phyloP scores from a whole-genome alignment of 2,329 filamentous ascomycete genomes.

The Ophiostoma ulmi region DNA sequence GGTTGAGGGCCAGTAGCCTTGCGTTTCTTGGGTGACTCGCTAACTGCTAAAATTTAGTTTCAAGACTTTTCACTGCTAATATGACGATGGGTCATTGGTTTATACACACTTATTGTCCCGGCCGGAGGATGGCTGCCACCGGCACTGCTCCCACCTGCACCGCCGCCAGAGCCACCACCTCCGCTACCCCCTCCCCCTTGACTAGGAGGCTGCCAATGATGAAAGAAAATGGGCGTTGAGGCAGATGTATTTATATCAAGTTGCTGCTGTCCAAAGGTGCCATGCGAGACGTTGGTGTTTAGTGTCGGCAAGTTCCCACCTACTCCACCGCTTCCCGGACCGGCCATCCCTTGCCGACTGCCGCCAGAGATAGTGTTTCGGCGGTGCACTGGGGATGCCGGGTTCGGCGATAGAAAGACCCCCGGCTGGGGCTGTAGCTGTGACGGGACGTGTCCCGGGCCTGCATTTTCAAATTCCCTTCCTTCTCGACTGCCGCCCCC shows the following conservation, averaged over 20 bases:
- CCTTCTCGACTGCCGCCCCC: slow-evolving; percentile 35
- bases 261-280: slow-evolving; percentile 50
- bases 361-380: slow-evolving; percentile 11
- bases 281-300: slow-evolving; percentile 43
- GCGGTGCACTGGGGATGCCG: slow-evolving; percentile 39
- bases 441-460: slow-evolving; percentile 22
- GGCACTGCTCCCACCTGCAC: slow-evolving; percentile 1
- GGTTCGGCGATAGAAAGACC: slow-evolving; percentile 41
- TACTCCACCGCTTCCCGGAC: slow-evolving; percentile 17
- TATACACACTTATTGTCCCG: neutral
- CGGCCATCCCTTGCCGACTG: slow-evolving; percentile 18
- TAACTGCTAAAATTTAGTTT: neutral
- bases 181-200: slow-evolving; percentile 43
- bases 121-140: neutral
- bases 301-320: slow-evolving; percentile 40
- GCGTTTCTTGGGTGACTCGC: slow-evolving; percentile 75
- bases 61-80: neutral
- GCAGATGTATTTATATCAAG: slow-evolving; percentile 51
- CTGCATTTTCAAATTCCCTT: slow-evolving; percentile 3
- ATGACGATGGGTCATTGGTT: neutral
- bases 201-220: slow-evolving; percentile 80
- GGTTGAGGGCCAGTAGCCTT: slow-evolving; percentile 61
- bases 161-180: slow-evolving; percentile 33
- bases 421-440: slow-evolving; percentile 21
- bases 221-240: slow-evolving; percentile 75